phyloP scores from a whole-genome alignment of 2,329 filamentous ascomycete genomes.

The Fusarium dimerum region DNA sequence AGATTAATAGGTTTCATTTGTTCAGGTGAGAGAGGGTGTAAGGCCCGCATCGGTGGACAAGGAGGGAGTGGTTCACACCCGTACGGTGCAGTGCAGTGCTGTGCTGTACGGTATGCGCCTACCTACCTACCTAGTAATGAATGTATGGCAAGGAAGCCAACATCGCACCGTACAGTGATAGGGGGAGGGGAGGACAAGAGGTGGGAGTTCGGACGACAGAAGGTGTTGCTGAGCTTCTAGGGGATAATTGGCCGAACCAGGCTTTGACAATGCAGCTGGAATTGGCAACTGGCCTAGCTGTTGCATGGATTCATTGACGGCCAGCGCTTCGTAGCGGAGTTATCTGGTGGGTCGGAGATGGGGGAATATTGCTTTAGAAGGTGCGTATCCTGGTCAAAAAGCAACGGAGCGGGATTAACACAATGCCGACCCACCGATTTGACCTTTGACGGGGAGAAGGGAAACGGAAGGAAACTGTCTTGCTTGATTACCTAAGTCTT shows the following conservation, averaged over 20 bases:
- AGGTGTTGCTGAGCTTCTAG: background rate
- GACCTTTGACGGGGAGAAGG: background rate
- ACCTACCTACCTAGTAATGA: no score
- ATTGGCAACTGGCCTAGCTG: no score
- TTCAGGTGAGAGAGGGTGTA: background rate
- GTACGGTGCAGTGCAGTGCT: background rate
- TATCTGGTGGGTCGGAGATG: background rate
- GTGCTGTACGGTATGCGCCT: no score
- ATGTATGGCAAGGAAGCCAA: background rate
- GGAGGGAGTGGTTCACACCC: no score
- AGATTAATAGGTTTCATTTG: constrained; percentile 17
- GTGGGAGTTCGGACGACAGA: background rate
- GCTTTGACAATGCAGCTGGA: background rate
- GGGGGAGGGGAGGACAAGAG: no score
- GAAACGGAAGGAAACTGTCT: background rate
- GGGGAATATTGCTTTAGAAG: background rate
- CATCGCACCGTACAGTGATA: no score
- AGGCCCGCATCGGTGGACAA: no score
- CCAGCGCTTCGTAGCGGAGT: constrained; percentile 8
- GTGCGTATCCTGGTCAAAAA: background rate
- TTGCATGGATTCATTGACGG: constrained; percentile 12
- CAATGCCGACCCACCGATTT: background rate
- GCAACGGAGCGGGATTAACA: background rate
- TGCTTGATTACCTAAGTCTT: no score
- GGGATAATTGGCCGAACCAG: background rate